Percentiles rank a stretch among this genome's conserved stretches.
Conservation (phyloP, 441 rosid species). For the Mallotus japonicus region DNA sequence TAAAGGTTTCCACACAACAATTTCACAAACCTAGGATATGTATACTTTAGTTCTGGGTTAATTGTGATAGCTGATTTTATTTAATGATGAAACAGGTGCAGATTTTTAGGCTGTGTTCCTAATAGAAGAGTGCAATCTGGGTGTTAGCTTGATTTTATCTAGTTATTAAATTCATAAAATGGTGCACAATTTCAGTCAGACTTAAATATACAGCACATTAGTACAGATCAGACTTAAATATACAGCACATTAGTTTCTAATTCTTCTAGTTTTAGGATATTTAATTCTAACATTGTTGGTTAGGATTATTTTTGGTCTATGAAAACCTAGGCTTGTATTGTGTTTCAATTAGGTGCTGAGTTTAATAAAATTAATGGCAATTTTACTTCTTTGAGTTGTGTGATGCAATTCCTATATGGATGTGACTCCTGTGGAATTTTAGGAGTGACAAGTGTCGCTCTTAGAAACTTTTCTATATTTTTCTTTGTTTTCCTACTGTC, state of each 20-base stretch:
- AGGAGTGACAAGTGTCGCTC: too few relatives aligned
- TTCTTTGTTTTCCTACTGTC: too few relatives aligned
- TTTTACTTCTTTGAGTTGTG: too few relatives aligned
- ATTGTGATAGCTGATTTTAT: not conserved
- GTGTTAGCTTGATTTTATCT: not conserved
- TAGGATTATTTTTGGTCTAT: too few relatives aligned
- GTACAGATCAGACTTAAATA: not conserved
- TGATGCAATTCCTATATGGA: too few relatives aligned
- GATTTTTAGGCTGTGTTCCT: not conserved
- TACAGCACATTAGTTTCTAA: not conserved
- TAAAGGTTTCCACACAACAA: not conserved
- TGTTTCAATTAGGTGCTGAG: too few relatives aligned
- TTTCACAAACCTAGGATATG: not conserved
- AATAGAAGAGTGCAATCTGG: not conserved
- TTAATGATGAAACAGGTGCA: not conserved
- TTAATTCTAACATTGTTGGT: too few relatives aligned
- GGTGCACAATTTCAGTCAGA: not conserved
- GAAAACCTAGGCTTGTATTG: too few relatives aligned
- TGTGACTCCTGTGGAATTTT: too few relatives aligned
- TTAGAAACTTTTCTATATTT: too few relatives aligned
- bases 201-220: not conserved
- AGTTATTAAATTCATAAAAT: not conserved
- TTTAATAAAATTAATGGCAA: too few relatives aligned
- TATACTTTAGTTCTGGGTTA: not conserved
- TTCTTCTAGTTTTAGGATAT: too few relatives aligned